phyloP scores from a whole-genome alignment of 768 basidiomycete genomes.

The Tricholomella constricta region DNA sequence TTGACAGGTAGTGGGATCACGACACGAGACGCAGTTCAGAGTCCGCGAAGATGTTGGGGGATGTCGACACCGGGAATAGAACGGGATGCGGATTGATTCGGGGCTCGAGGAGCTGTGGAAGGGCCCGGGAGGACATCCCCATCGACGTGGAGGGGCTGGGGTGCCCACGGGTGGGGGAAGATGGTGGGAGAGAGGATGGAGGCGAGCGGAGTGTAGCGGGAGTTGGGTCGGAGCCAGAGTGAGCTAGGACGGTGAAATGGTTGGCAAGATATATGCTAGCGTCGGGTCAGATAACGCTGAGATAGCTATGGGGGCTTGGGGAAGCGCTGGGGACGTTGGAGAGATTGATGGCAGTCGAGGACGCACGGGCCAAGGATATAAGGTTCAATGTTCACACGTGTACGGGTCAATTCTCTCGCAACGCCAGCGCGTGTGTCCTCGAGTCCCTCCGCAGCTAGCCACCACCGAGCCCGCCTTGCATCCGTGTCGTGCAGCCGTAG shows the following conservation, averaged over 20 bases:
- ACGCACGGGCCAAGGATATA: constrained; percentile 7
- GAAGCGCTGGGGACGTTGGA: not conserved
- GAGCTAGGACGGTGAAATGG: no score
- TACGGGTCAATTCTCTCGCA: constrained; percentile 6
- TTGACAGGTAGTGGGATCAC: not conserved
- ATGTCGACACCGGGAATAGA: constrained; percentile 1
- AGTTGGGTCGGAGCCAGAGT: constrained; percentile 11
- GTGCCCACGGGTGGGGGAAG: not conserved
- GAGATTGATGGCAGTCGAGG: constrained; percentile 5
- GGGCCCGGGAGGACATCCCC: not conserved
- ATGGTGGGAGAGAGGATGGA: not conserved
- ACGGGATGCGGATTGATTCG: not conserved
- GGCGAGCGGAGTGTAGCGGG: constrained; percentile 10
- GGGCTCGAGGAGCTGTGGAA: not conserved
- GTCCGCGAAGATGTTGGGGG: not conserved
- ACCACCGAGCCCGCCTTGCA: no score
- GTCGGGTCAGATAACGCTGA: no score
- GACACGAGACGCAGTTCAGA: not conserved
- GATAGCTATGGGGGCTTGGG: not conserved
- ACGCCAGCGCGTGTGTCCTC: not conserved
- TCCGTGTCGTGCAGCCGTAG: no score
- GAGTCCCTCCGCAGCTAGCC: not conserved
- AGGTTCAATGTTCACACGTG: constrained; percentile 26
- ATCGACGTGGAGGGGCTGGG: not conserved
- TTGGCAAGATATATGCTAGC: no score